Evolutionary conservation across 1,139 yeast species (phyloP).

Genomic region (Geotrichum candidum): DNA sequence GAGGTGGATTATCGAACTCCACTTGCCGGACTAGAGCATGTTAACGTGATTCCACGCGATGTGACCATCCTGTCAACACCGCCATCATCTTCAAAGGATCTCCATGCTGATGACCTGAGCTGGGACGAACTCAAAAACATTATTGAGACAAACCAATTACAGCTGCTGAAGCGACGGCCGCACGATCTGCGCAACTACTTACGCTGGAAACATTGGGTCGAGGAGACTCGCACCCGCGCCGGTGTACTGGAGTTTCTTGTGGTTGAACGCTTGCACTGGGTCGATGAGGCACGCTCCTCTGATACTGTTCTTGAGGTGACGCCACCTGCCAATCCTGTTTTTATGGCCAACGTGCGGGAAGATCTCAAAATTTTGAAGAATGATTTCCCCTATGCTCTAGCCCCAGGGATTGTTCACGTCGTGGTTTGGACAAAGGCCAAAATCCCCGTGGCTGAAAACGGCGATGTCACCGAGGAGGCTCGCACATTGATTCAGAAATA

Average conservation of each 20-base stretch:
- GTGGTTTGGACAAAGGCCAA: conserved; percentile 39
- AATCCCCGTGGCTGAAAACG: conserved; percentile 30
- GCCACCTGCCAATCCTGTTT: conserved; percentile 18
- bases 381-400: conserved; percentile 41
- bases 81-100: neutral
- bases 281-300: conserved; percentile 8
- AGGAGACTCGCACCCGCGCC: conserved; percentile 20
- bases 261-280: conserved; percentile 31
- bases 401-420: conserved; percentile 34
- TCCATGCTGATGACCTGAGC: conserved; percentile 6
- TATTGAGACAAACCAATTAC: conserved; percentile 24
- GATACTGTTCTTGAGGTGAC: conserved; percentile 11
- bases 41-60: conserved; percentile 15
- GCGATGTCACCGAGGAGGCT: conserved; percentile 28
- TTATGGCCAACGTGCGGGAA: conserved; percentile 24
- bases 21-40: conserved; percentile 13
- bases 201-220: conserved; percentile 29
- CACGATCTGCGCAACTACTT: conserved; percentile 32
- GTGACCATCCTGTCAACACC: conserved; percentile 10
- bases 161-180: conserved; percentile 33
- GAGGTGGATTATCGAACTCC: conserved; percentile 13
- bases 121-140: conserved; percentile 12
- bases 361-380: conserved; percentile 37
- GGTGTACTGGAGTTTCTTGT: conserved; percentile 33
- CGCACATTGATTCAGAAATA: conserved; percentile 27